These are phyloP conservation scores for Salicornia ramosissima DNA, from an alignment of 148 eudicot genomes.

Conservation along the genomic window DNA sequence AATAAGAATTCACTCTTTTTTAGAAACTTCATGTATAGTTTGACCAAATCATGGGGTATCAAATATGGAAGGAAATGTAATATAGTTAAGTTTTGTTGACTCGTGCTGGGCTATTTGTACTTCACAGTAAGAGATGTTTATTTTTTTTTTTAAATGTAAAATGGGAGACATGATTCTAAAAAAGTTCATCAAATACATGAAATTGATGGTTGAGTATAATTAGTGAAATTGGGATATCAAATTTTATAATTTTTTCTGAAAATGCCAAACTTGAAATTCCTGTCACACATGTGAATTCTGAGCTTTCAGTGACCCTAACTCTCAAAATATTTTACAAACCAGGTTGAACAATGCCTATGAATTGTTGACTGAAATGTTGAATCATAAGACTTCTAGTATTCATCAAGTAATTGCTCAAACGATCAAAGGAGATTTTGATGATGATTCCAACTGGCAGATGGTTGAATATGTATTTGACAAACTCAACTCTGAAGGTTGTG, in stretches of 20 bases:
- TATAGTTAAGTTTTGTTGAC: neutral
- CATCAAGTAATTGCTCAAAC: conserved; percentile 88
- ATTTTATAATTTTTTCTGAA: neutral
- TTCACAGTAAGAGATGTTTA: neutral
- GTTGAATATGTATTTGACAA: conserved; percentile 92
- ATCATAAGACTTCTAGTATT: conserved; percentile 65
- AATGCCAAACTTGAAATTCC: neutral
- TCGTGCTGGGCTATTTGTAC: neutral
- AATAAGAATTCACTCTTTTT: neutral
- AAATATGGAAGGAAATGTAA: neutral
- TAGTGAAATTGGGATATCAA: neutral
- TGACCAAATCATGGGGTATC: neutral
- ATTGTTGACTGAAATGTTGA: conserved; percentile 82
- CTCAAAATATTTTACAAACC: conserved; percentile 11
- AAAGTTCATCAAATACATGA: neutral
- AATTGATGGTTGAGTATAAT: neutral
- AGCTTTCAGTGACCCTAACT: conserved; percentile 6
- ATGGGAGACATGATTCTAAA: neutral
- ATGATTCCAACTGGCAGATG: conserved; percentile 90
- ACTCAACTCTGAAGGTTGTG: conserved; percentile 86
- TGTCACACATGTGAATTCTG: neutral
- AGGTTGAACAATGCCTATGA: conserved; percentile 65
- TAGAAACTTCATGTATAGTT: neutral
- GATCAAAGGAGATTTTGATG: conserved; percentile 91
- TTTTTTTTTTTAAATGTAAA: neutral